Evolutionary conservation across 805 yeast species (phyloP), one percentile per base, ranked within the genome.

Genomic region (Jamesozyma spencerorum): DNA sequence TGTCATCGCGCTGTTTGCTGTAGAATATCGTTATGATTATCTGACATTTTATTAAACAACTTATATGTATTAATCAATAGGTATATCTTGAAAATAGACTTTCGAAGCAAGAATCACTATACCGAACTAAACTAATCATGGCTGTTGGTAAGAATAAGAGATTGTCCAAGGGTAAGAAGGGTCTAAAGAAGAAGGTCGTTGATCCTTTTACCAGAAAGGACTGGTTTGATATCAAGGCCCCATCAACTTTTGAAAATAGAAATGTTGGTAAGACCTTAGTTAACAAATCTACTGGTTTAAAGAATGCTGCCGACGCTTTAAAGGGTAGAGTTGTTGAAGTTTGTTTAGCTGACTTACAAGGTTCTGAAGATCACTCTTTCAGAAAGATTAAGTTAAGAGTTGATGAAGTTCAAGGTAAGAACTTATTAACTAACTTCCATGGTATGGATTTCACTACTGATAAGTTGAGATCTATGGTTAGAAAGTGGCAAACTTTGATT

Each of bases 141-240:
- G 86, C 83, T 75, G 85, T 81, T 66, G 90, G 90, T 64, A 82
- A 83, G 77, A 82, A 82, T 71, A 82, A 83, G 80, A 74, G 81
- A 69, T 68, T 77, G 67, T 71, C 77, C 71, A 80, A 79, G 77
- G 90, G 90, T 68, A 82, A 82, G 86, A 90, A 90, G 75, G 97
- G 97, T 66, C 75, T 86, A 72, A 88, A 90, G 94, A 90, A 90
- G 94, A 90, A 81, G 82, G 90, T 85, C 67, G 94, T 86, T 59
- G 97, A 88, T 79, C 97, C 97, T 68, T 90, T 88, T 90, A 77
- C 95, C 81, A 86, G 88, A 74, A 88, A 88, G 77, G 97, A 88
- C 63, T 88, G 97, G 97, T 87, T 77, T 71, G 94, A 85, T 71
- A 85, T 87, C 74, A 87, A 88, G 77, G 97, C 97, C 57, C 97